Conservation (phyloP, 2,329 filamentous ascomycete species). For the Trichoderma semiorbis region DNA sequence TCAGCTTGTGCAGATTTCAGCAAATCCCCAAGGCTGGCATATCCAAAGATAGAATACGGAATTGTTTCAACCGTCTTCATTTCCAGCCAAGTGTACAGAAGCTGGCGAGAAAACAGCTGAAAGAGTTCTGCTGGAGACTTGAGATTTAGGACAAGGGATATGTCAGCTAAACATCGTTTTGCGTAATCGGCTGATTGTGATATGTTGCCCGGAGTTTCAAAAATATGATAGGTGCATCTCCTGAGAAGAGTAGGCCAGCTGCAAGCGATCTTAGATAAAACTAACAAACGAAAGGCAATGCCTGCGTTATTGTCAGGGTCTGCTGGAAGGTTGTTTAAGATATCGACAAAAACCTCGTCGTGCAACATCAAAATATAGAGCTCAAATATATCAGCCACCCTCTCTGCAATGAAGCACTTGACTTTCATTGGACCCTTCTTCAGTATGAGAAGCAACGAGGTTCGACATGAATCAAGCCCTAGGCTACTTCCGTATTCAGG, state of each 20-base stretch:
- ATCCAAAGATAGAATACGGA: constrained; percentile 83
- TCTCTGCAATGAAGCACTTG: constrained; percentile 70
- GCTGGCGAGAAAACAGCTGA: constrained; percentile 77
- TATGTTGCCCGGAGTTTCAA: constrained; percentile 80
- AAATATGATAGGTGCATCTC: constrained; percentile 87
- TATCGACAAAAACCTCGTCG: constrained; percentile 78
- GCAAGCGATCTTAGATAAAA: constrained; percentile 73
- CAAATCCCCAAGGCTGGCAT: constrained; percentile 64
- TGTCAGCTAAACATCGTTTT: constrained; percentile 62
- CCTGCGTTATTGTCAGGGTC: constrained; percentile 72
- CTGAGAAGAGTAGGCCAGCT: constrained; percentile 82
- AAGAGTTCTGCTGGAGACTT: constrained; percentile 69
- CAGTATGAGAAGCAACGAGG: constrained; percentile 72
- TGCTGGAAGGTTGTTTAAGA: constrained; percentile 73
- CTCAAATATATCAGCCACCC: constrained; percentile 71
- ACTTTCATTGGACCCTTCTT: constrained; percentile 62
- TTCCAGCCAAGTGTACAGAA: constrained; percentile 88
- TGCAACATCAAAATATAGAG: constrained; percentile 80
- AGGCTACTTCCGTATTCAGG: constrained; percentile 63
- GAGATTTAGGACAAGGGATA: constrained; percentile 65
- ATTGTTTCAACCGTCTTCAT: constrained; percentile 64
- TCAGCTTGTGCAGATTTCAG: constrained; percentile 71
- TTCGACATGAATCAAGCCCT: constrained; percentile 58
- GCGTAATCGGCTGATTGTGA: constrained; percentile 65
- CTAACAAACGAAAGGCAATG: constrained; percentile 76